Base-by-base conservation (phyloP, 495 filamentous ascomycete species). In the Hypoxylon perforatum region DNA sequence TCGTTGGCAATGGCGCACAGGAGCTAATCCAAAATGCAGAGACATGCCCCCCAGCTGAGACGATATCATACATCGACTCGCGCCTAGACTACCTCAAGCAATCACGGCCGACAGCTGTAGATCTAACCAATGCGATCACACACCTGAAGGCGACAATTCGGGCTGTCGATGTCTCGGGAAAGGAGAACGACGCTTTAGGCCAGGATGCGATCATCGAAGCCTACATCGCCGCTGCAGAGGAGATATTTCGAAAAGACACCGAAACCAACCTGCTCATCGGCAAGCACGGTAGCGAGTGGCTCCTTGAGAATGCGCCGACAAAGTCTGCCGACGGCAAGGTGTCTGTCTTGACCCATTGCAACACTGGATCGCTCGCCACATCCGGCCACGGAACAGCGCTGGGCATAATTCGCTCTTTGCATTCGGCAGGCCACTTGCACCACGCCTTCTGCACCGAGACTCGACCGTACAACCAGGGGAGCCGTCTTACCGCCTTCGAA, bases 391-490 rank as follows among this genome's bases (percentile, higher is more conserved):
- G 95, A 55, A 99, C 95, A 35, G 95, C 95, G 1, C 81, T 99
- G 8, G 95, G 95, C 10, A 94, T 99, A 57, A 91, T 99, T 69
- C 92, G 95, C 60, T 89, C 88, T n/a, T 80, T 98, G 30, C 84
- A 93, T 69, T 74, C 86, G 3, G 83, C 81, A 42, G 80, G 82
- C 12, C 77, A 82, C 3, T 82, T 99, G 38, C 79, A 86, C 52
- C 93, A 91, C 63, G 94, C 91, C 45, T 98, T 91, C 81, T 99
- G 94, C 81, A 97, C 95, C 64, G 95, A 99, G 78, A 99, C 95
- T 7, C 86, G 95, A 21, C 95, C 95, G 0, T 99, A 99, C 78
- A 99, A 99, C 79, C 95, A 99, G 82, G 95, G 95, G 42, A 94
- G 93, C 44, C 88, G 96, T 19, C 81, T 99, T 44, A 99, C 95